These are phyloP conservation scores for Ophiostoma himal-ulmi DNA, from an alignment of 2,329 filamentous ascomycete species.

Conservation along the genomic window DNA sequence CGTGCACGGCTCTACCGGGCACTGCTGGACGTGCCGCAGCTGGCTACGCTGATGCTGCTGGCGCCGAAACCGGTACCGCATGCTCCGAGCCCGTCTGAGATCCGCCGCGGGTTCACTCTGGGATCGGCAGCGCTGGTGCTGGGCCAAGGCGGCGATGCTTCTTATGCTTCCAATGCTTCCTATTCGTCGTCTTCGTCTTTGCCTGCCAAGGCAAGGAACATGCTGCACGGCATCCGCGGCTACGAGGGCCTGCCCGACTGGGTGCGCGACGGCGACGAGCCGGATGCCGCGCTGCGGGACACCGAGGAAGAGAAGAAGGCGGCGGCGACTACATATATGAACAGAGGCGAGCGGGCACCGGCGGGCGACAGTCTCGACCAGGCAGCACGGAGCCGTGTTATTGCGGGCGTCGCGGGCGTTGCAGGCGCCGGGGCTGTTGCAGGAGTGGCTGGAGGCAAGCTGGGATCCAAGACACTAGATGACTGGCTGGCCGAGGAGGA, in stretches of 20 bases:
- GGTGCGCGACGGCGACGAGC: constrained; percentile 75
- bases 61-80: constrained; percentile 93
- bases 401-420: background rate
- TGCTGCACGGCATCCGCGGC: constrained; percentile 56
- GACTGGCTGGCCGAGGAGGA: constrained; percentile 81
- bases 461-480: constrained; percentile 73
- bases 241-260: constrained; percentile 78
- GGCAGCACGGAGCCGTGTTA: constrained; percentile 34
- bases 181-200: background rate
- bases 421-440: constrained; percentile 33
- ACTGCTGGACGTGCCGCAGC: constrained; percentile 73
- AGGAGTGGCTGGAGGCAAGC: constrained; percentile 37
- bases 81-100: constrained; percentile 81
- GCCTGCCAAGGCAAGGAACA: constrained; percentile 29
- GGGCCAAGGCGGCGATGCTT: constrained; percentile 55
- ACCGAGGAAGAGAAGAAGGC: constrained; percentile 39
- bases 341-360: constrained; percentile 36
- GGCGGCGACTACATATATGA: background rate
- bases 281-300: constrained; percentile 67
- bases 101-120: constrained; percentile 67
- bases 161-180: too few relatives aligned
- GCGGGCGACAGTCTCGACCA: constrained; percentile 61
- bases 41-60: constrained; percentile 83
- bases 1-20: constrained; percentile 82
- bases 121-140: constrained; percentile 83